phyloP scores from a whole-genome alignment of 192 early-diverging fungal species.

The Coemansia sp. region DNA sequence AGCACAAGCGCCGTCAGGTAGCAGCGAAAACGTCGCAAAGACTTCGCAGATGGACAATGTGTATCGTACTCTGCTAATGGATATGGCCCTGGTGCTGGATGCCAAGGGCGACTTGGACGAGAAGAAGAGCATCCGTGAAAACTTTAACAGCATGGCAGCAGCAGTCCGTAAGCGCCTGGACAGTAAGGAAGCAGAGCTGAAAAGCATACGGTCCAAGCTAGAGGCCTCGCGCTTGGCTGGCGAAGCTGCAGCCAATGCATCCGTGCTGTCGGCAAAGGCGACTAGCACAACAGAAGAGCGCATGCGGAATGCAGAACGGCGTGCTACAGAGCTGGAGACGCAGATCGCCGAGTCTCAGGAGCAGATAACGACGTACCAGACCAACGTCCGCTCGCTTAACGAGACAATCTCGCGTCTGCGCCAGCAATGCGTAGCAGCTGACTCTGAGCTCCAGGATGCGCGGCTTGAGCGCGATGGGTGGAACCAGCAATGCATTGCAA shows the following conservation, averaged over 20 bases:
- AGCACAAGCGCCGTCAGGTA: neutral
- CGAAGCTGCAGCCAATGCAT: constrained; percentile 13
- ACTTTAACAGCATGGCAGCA: constrained; percentile 41
- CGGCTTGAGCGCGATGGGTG: constrained; percentile 47
- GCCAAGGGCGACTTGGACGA: constrained; percentile 39
- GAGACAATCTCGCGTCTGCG: constrained; percentile 22
- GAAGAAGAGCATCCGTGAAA: constrained; percentile 35
- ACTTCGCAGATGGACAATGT: constrained; percentile 16
- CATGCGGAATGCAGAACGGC: constrained; percentile 12
- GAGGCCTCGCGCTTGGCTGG: constrained; percentile 12
- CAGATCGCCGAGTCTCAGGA: constrained; percentile 29
- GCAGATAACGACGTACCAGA: constrained; percentile 27
- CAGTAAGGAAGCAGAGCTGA: constrained; percentile 21
- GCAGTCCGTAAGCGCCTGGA: constrained; percentile 33
- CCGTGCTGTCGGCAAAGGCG: constrained; percentile 8
- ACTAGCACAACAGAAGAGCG: constrained; percentile 12
- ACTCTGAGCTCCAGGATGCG: constrained; percentile 23
- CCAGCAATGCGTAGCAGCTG: constrained; percentile 21
- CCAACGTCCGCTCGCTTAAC: constrained; percentile 23
- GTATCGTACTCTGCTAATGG: constrained; percentile 40
- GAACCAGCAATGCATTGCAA: constrained; percentile 27
- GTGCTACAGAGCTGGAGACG: constrained; percentile 16
- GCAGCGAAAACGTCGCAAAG: neutral
- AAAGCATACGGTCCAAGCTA: constrained; percentile 10
- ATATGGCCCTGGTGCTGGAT: constrained; percentile 30